Base-by-base conservation (phyloP, 2,329 filamentous ascomycete species). In the Ophiostoma tasmaniense region DNA sequence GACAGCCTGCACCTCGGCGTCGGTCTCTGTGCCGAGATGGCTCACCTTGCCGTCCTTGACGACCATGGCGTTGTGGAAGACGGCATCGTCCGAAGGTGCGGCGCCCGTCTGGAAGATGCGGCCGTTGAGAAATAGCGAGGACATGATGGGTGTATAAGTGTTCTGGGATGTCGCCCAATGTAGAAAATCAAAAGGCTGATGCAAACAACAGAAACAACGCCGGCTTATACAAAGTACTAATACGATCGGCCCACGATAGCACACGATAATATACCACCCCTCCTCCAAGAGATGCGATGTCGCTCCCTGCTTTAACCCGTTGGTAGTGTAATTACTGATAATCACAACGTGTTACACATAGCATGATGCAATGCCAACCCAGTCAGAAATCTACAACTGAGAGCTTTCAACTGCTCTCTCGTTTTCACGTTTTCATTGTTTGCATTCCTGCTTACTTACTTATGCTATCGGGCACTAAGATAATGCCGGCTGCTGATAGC, bases 101-200 rank as follows among this genome's bases (percentile, higher is more conserved):
- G 73, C 70, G 67, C 74, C 73, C 1, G 75, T 73, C 59, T 75
- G 79, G 75, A 79, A 72, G 82, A 86, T 37, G 84, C 82, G 78
- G 80, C 81, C 70, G 81, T 82, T 72, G 76, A 79, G 28, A 75
- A 82, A 71, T 78, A 83, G 74, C 3, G 66, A 68, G 35, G 68
- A 11, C 66, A 68, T 67, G 22, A 2, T 55, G 50, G 22, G n/a
- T 4, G 11, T 28, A 22, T 55, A 33, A 33, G 33, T 5, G 33
- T 33, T 33, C 2, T 33, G 33, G 50, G 42, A n/a, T 7, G 1
- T 45, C 7, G 1, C 5, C 17, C 42, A 45, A 45, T n/a, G 20
- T 45, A 14, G 5, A 25, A 55, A 55, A 25, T 55, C 37, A 5
- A 22, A 5, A 22, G 8, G 20, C 3, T 22, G 50, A 13, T 28